Evolutionary conservation across 2,329 filamentous ascomycete genomes (phyloP), one percentile per base, ranked within the genome.

Genomic region (Fusarium lateritium): DNA sequence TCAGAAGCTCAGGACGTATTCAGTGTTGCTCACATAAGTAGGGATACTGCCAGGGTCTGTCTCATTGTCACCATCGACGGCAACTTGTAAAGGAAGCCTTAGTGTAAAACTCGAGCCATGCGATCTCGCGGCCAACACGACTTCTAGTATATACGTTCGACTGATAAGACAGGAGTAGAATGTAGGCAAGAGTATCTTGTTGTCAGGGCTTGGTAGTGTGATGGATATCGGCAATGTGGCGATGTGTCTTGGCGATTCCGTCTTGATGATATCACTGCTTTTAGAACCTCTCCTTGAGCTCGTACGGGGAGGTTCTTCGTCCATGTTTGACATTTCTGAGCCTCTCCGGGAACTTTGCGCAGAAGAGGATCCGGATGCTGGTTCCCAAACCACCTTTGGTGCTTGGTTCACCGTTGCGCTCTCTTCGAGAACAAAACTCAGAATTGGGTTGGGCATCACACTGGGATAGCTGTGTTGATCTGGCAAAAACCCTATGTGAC

Each of bases 141-240:
- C 14, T 6, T 58, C 58, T 1, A 73, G 21, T 1, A 49, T 55
- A 14, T 67, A 74, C 0, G 58, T 59, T 8, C 69, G 50, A 7
- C 47, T 73, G 10, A 71, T 61, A 0, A 71, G 43, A n/a, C 71
- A 72, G 2, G 69, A 71, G 15, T 63, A 49, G 7, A 72, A 74
- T 0, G 52, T 69, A 1, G 69, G 69, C 2, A 72, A 55, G 2
- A 73, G 26, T 2, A 63, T 57, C 43, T 63, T 70, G 4, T 56
- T 67, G 14, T 55, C 59, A 0, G 58, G 65, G 4, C 56, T 54
- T 6, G 67, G 61, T 5, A 73, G 26, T 10, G 31, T 43, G 15
- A 71, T 63, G 0, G 52, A 64, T 1, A 73, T 10, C 0, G 45
- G 52, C 2, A 72, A 13, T 9, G 46, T 54, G 7, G 64, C 42